Evolutionary conservation across 1,284 basidiomycete species (phyloP).

Genomic region (Crepidotus sp.): DNA sequence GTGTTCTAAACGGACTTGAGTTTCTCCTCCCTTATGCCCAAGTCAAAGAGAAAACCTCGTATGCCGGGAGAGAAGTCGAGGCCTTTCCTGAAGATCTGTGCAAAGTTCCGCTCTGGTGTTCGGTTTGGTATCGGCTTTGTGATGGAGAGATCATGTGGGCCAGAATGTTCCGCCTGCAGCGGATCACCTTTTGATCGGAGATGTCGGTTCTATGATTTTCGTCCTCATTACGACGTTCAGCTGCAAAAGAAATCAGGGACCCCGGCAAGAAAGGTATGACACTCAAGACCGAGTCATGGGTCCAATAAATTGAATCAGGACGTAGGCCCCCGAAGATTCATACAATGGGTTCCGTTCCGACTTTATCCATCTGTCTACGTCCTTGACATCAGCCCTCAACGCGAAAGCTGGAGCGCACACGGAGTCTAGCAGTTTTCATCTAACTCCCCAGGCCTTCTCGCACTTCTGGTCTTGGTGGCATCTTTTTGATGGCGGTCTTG

Average conservation of each 20-base stretch:
- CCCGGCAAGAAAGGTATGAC: slow-evolving; percentile 43
- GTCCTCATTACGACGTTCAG: slow-evolving; percentile 75
- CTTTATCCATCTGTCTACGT: slow-evolving; percentile 90
- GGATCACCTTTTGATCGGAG: slow-evolving; percentile 64
- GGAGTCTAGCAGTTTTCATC: slow-evolving; percentile 69
- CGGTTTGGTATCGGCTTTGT: slow-evolving; percentile 83
- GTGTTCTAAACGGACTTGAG: not conserved
- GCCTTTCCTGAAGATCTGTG: slow-evolving; percentile 47
- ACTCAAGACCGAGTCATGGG: not conserved
- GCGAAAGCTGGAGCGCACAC: slow-evolving; percentile 21
- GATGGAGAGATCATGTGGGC: slow-evolving; percentile 79
- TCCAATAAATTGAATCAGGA: not conserved
- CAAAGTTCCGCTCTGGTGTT: slow-evolving; percentile 83
- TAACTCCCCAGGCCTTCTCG: slow-evolving; percentile 80
- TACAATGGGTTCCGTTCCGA: slow-evolving; percentile 88
- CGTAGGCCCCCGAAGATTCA: slow-evolving; percentile 59
- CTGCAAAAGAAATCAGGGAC: slow-evolving; percentile 44
- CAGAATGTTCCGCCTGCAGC: slow-evolving; percentile 57
- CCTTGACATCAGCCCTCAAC: slow-evolving; percentile 53
- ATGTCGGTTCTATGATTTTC: slow-evolving; percentile 80
- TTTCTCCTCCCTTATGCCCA: slow-evolving; percentile 15
- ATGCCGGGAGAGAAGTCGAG: slow-evolving; percentile 1
- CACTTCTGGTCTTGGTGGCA: slow-evolving; percentile 94
- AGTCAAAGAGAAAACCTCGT: slow-evolving; percentile 13
- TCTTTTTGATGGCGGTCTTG: slow-evolving; percentile 74